phyloP scores from a whole-genome alignment of 208 protist species.

The Naegleria lovaniensis region DNA sequence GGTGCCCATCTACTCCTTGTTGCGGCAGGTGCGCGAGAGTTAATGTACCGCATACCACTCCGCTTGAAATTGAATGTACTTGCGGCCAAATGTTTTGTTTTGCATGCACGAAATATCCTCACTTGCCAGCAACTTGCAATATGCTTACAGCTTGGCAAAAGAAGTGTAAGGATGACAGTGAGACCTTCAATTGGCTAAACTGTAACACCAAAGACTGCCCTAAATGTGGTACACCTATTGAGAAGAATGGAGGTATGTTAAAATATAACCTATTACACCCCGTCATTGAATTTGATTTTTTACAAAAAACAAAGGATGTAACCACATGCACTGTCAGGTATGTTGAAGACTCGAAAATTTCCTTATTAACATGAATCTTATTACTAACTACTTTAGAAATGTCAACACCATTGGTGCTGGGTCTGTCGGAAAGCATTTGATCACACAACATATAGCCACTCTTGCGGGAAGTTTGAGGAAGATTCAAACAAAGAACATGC shows the following conservation, averaged over 20 bases:
- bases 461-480: not conserved
- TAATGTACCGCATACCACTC: not conserved
- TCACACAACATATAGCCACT: not conserved
- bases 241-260: conserved; percentile 68
- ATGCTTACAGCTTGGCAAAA: conserved; percentile 50
- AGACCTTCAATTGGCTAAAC: conserved; percentile 54
- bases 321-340: conserved; percentile 14
- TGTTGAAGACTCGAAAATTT: not conserved
- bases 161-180: conserved; percentile 50
- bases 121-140: conserved; percentile 55
- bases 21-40: conserved; percentile 52
- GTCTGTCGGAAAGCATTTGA: not conserved
- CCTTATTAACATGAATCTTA: not conserved
- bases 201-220: conserved; percentile 65
- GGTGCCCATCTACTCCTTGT: conserved; percentile 67
- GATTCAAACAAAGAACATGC: not conserved
- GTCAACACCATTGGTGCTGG: not conserved
- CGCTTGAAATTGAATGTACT: not conserved
- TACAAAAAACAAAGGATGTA: too few relatives aligned
- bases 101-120: conserved; percentile 43
- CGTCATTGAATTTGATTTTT: too few relatives aligned
- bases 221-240: conserved; percentile 59
- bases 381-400: not conserved
- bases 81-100: conserved; percentile 49
- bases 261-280: too few relatives aligned